phyloP scores from a whole-genome alignment of 257 asterid species.

The Ilex aquifolium region DNA sequence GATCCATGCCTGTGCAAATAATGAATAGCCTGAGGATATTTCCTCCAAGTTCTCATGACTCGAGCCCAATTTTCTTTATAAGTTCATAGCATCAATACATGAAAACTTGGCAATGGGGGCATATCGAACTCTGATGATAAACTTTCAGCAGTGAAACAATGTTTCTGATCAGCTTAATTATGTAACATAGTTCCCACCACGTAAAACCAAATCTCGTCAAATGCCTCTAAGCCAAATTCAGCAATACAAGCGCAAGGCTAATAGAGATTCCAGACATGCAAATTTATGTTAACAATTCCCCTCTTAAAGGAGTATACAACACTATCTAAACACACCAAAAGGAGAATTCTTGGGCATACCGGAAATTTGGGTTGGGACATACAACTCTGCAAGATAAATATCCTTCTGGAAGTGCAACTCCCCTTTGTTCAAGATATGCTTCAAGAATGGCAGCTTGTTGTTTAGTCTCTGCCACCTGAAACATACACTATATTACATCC shows the following conservation, averaged over 20 bases:
- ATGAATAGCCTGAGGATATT: too few species aligned
- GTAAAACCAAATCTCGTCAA: too few species aligned
- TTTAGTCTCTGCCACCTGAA: slow-evolving; percentile 68
- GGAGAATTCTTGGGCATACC: slow-evolving; percentile 34
- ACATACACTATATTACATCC: slow-evolving; percentile 3
- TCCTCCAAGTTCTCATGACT: too few species aligned
- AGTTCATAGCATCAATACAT: not conserved
- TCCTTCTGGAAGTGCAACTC: slow-evolving; percentile 69
- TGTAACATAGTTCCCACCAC: too few species aligned
- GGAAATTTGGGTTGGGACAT: slow-evolving; percentile 75
- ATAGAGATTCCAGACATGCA: not conserved
- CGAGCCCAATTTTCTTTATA: too few species aligned
- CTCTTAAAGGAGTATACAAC: not conserved
- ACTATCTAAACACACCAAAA: not conserved
- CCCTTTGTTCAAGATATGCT: slow-evolving; percentile 90
- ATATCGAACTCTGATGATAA: too few species aligned
- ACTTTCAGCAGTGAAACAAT: too few species aligned
- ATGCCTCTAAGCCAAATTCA: too few species aligned
- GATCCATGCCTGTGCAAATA: too few species aligned
- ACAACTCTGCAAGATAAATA: slow-evolving; percentile 72
- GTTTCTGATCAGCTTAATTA: too few species aligned
- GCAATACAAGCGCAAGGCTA: too few species aligned
- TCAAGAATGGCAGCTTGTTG: slow-evolving; percentile 64
- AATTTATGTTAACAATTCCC: not conserved
- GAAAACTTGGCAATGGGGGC: too few species aligned